phyloP scores from a whole-genome alignment of 495 filamentous ascomycete species.

The Daldinia bambusicola region DNA sequence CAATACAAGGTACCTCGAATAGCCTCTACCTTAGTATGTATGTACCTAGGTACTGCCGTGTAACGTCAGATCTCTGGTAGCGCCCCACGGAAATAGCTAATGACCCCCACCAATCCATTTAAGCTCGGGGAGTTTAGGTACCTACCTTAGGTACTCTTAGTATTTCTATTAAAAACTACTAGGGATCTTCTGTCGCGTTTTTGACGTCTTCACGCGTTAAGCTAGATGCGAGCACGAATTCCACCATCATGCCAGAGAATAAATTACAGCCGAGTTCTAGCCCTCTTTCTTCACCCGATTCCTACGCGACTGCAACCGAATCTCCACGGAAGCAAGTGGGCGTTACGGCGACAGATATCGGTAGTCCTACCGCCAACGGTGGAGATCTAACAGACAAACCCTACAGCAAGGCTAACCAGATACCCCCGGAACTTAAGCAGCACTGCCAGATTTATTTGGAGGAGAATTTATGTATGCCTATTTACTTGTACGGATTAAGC shows the following conservation, averaged over 20 bases:
- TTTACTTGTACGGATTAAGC: not conserved
- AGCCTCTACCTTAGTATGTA: no score
- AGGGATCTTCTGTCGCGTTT: constrained; percentile 32
- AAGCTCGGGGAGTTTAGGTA: no score
- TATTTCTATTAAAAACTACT: constrained; percentile 1
- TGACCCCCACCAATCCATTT: not conserved
- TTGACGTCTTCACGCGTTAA: constrained; percentile 34
- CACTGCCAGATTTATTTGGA: constrained; percentile 79
- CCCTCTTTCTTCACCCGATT: constrained; percentile 31
- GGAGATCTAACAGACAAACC: constrained; percentile 11
- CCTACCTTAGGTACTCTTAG: no score
- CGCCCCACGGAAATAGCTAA: not conserved
- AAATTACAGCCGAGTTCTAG: not conserved
- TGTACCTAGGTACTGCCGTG: no score
- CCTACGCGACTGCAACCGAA: constrained; percentile 35
- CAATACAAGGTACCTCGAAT: not conserved
- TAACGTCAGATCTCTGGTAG: not conserved
- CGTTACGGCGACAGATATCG: constrained; percentile 16
- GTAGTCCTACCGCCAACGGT: constrained; percentile 29
- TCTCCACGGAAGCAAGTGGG: constrained; percentile 17
- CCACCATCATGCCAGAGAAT: constrained; percentile 19
- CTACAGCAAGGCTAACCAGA: constrained; percentile 63
- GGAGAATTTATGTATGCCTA: constrained; percentile 71
- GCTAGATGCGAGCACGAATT: constrained; percentile 8
- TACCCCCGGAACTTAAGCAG: constrained; percentile 70